Base-by-base conservation (phyloP, 352 stramenopile species). In the Thalassiosira exigua region DNA sequence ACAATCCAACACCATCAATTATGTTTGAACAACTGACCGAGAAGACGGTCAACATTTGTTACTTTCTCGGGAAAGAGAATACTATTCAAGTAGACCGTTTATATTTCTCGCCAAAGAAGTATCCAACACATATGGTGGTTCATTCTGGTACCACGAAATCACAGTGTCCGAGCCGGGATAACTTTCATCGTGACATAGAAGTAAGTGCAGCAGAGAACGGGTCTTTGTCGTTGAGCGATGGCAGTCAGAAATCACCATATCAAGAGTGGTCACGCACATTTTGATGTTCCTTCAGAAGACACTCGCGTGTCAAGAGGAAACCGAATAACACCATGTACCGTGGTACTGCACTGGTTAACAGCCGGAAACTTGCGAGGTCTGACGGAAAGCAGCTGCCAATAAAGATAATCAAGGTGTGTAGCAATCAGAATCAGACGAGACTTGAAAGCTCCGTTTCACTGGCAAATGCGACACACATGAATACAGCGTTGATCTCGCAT, bases 41-140 rank as follows among this genome's bases (percentile, higher is more conserved):
- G n/a, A n/a, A n/a, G n/a, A n/a, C n/a, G n/a, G n/a, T n/a, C n/a
- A n/a, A n/a, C n/a, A n/a, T n/a, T n/a, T n/a, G n/a, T n/a, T n/a
- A n/a, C n/a, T n/a, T n/a, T n/a, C n/a, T n/a, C n/a, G n/a, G n/a
- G n/a, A n/a, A n/a, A n/a, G n/a, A n/a, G n/a, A n/a, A n/a, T n/a
- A n/a, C n/a, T n/a, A n/a, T n/a, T n/a, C n/a, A n/a, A n/a, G n/a
- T n/a, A n/a, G n/a, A n/a, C n/a, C n/a, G n/a, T n/a, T 50, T 65
- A 19, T 51, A 65, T 32, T 65, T 65, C 29, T 65, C 12, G 12
- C 56, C 56, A 51, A 51, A 11, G 22, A 26, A 5, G 9, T 65
- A 51, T 50, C 26, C 56, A 7, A 26, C 56, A 29, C 56, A 26
- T 19, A 27, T 14, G 12, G 56, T n/a, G n/a, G n/a, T n/a, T n/a